These are phyloP conservation scores for Cantharellus anzutake DNA, from an alignment of 768 basidiomycete genomes.

Conservation along the genomic window DNA sequence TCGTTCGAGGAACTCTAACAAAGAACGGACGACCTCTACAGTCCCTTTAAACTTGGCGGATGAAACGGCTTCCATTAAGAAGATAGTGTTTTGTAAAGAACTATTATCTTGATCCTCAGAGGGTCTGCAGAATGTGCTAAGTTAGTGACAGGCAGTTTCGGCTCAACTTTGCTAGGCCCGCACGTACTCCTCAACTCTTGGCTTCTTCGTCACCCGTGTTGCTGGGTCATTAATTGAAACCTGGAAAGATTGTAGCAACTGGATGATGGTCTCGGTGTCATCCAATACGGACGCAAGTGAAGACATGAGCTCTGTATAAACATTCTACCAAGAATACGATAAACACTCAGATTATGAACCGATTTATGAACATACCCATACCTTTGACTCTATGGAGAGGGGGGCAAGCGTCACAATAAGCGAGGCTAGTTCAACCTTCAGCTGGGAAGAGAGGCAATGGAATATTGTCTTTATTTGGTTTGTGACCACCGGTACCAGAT, in stretches of 20 bases:
- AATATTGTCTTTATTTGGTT: too few species aligned
- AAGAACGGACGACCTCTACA: constrained; percentile 44
- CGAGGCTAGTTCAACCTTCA: neutral
- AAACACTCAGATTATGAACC: too few species aligned
- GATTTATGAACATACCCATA: too few species aligned
- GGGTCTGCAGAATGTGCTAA: neutral
- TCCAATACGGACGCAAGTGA: constrained; percentile 29
- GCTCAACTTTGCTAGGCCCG: neutral
- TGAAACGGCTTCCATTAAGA: constrained; percentile 52
- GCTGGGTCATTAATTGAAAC: constrained; percentile 24
- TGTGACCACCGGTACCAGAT: too few species aligned
- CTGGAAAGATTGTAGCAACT: constrained; percentile 31
- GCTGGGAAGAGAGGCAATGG: too few species aligned
- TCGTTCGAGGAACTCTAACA: constrained; percentile 54
- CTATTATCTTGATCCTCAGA: constrained; percentile 19
- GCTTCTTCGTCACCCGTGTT: constrained; percentile 42
- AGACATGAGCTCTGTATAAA: constrained; percentile 20
- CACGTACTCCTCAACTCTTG: constrained; percentile 37
- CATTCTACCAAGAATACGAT: neutral
- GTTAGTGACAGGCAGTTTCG: neutral
- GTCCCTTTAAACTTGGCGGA: constrained; percentile 48
- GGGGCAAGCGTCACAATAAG: constrained; percentile 18
- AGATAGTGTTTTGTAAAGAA: constrained; percentile 28
- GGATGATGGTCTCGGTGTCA: constrained; percentile 33
- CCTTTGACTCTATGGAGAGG: neutral